Evolutionary conservation across 2,329 filamentous ascomycete species (phyloP), one percentile per base, ranked within the genome.

Genomic region (Podosphaera fusca): DNA sequence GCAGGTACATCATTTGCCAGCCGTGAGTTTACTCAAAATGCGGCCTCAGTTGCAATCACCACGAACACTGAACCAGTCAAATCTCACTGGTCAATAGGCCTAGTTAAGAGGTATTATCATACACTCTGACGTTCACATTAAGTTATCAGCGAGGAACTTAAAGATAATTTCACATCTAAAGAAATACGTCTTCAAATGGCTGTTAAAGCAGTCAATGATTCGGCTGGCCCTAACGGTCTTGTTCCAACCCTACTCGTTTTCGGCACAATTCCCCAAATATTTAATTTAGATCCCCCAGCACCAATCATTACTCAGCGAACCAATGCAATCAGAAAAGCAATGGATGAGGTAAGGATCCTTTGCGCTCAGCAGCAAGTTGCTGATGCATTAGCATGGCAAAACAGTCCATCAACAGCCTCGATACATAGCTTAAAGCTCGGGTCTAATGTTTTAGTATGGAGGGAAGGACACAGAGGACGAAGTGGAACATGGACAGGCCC

Each of bases 201-300:
- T 0, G 50, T 59, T 40, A 60, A 60, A 49, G 57, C 54, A 4
- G 14, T 60, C 21, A 60, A 60, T 40, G 50, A 60, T 56, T 51
- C 31, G 12, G 53, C 33, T 14, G 50, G 53, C 0, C 57, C 40
- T 2, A 49, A 57, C 12, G 33, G 57, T 3, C 10, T 58, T n/a
- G 46, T 58, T 4, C 55, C 38, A 52, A 60, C 45, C 1, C 45
- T 59, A 1, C 38, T 59, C 33, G 55, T 58, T 36, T 60, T 56
- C 47, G 33, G 56, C 3, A 50, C 54, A 2, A 59, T 58, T 34
- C 56, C 38, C 31, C 21, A 54, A 2, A 58, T 58, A 30, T 12
- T 5, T 0, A 14, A 60, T 31, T n/a, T 6, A 1, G 50, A 58
- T 30, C 34, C 21, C 0, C 56, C 40, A 6, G 30, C 30, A 4